Percentiles rank a stretch among this genome's conserved stretches.
Conservation (phyloP, 208 protist genomes). For the Acanthamoeba royreba region DNA sequence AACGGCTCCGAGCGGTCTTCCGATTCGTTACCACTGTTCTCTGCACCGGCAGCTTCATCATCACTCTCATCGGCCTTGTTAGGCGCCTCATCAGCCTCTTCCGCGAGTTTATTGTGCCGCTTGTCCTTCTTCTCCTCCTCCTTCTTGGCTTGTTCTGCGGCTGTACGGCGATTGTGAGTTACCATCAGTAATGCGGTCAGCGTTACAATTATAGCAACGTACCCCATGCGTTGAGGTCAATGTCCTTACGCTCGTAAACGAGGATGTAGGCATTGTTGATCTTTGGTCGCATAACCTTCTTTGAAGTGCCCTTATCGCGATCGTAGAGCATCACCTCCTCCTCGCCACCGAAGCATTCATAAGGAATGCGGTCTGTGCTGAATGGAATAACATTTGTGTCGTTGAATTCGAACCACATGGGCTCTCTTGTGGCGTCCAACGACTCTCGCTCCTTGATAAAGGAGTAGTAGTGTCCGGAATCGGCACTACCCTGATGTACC, state of each 20-base stretch:
- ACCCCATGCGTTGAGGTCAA: background rate
- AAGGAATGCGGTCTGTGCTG: slow-evolving; percentile 41
- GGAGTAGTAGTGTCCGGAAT: slow-evolving; percentile 80
- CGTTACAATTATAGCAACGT: background rate
- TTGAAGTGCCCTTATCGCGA: slow-evolving; percentile 30
- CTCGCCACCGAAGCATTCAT: slow-evolving; percentile 64
- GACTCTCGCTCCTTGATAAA: slow-evolving; percentile 65
- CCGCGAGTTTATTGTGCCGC: background rate
- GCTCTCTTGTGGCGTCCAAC: background rate
- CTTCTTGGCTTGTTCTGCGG: background rate
- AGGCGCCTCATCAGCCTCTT: background rate
- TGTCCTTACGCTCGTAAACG: slow-evolving; percentile 62
- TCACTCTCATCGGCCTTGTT: background rate
- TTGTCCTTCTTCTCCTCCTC: slow-evolving; percentile 18
- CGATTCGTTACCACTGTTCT: background rate
- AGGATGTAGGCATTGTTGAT: slow-evolving; percentile 76
- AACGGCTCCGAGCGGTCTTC: slow-evolving; percentile 10
- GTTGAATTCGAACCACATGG: slow-evolving; percentile 73
- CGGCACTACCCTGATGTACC: slow-evolving; percentile 75
- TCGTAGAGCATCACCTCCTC: slow-evolving; percentile 68
- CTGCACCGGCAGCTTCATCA: background rate
- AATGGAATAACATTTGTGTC: slow-evolving; percentile 63
- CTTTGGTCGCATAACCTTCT: slow-evolving; percentile 49
- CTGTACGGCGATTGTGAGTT: background rate
- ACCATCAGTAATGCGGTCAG: background rate